Conservation (phyloP, 2,329 filamentous ascomycete species). For the Drechslerella coelobrocha region DNA sequence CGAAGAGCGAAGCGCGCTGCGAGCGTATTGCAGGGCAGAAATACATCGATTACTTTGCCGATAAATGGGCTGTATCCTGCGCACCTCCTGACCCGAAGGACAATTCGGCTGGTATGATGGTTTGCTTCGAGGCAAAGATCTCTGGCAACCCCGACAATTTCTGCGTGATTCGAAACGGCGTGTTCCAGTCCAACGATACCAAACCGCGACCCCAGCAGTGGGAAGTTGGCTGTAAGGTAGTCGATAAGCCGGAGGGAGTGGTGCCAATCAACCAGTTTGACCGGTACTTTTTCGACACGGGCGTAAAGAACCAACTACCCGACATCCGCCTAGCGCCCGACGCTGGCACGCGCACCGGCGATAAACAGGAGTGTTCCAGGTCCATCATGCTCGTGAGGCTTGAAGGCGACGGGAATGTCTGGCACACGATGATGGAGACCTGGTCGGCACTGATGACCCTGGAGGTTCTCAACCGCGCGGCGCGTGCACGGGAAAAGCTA, state of each 20-base stretch:
- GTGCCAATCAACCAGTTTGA: no score
- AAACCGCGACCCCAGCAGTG: no score
- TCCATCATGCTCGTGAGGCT: conserved; percentile 54
- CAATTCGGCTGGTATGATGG: no score
- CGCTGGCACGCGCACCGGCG: no score
- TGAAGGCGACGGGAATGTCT: conserved; percentile 55
- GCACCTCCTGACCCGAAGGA: neutral
- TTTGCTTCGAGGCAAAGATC: conserved; percentile 35
- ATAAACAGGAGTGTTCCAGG: no score
- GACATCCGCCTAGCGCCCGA: no score
- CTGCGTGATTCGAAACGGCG: conserved; percentile 28
- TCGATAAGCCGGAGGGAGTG: no score
- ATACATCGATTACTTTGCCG: conserved; percentile 22
- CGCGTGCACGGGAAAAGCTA: conserved; percentile 31
- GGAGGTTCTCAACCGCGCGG: conserved; percentile 52
- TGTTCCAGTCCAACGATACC: conserved; percentile 21
- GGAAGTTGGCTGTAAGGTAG: no score
- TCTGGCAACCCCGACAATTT: conserved; percentile 28
- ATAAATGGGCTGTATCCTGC: conserved; percentile 35
- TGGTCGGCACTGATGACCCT: conserved; percentile 55
- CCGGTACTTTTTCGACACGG: no score
- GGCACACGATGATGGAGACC: conserved; percentile 56
- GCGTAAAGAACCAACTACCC: no score
- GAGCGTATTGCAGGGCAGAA: conserved; percentile 16
- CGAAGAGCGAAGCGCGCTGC: no score